Percentiles rank a stretch among this genome's conserved stretches.
Evolutionary conservation across 345 rosid genomes (phyloP).

Genomic region (Alliaria petiolata): DNA sequence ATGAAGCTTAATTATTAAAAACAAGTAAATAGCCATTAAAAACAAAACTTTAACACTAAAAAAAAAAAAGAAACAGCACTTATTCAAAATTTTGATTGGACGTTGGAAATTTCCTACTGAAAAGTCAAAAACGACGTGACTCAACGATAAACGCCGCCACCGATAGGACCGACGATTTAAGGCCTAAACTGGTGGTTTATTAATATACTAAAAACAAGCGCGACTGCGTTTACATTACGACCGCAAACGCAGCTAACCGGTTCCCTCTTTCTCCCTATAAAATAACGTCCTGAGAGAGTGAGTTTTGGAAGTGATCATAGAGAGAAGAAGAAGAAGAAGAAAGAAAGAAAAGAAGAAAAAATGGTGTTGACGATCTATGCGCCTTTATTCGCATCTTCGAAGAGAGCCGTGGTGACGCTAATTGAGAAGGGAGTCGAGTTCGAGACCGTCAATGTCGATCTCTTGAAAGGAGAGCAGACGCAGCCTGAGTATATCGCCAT

Average conservation of each 20-base stretch:
- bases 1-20: neutral
- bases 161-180: constrained; percentile 3
- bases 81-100: neutral
- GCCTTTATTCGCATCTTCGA: constrained; percentile 45
- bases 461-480: constrained; percentile 56
- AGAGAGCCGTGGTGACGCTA: constrained; percentile 39
- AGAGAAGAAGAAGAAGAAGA: neutral
- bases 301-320: neutral
- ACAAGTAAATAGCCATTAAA: neutral
- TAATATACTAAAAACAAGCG: neutral
- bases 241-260: constrained; percentile 1
- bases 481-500: constrained; percentile 48
- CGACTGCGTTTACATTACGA: neutral
- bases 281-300: neutral
- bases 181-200: neutral
- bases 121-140: constrained; percentile 3
- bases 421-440: constrained; percentile 54
- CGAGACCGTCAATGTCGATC: constrained; percentile 54
- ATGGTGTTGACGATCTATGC: constrained; percentile 72
- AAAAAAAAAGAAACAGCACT: neutral
- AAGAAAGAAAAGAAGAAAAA: neutral
- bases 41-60: too few species aligned
- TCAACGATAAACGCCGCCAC: neutral
- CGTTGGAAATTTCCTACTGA: neutral
- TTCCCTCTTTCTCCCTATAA: neutral